Percentiles rank a stretch among this genome's conserved stretches.
phyloP scores from a whole-genome alignment of 2,329 filamentous ascomycete species.

The Colletotrichum tanaceti region DNA sequence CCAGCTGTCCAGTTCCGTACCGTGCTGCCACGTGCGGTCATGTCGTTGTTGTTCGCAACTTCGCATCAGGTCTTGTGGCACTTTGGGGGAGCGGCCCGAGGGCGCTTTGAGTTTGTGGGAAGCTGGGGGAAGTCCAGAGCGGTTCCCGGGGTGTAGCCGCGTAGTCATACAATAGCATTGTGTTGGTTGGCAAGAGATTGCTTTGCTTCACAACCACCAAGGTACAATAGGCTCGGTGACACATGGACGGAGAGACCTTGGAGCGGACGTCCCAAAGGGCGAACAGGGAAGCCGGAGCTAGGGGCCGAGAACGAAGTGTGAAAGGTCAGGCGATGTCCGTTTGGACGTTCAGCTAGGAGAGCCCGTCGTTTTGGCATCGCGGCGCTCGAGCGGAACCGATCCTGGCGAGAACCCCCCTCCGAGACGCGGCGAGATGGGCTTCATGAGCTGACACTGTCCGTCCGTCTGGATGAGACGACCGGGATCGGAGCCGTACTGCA shows the following conservation, averaged over 20 bases:
- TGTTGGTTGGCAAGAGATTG: not conserved
- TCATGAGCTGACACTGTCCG: not conserved
- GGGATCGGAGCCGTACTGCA: not conserved
- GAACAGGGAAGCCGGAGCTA: not conserved
- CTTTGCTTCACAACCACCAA: not conserved
- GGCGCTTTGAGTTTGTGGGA: not conserved
- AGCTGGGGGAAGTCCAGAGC: constrained; percentile 16
- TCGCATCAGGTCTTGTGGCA: not conserved
- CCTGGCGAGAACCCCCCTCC: constrained; percentile 9
- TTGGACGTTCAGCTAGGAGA: constrained; percentile 8
- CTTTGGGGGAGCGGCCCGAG: not conserved
- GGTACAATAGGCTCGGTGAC: not conserved
- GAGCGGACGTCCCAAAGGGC: constrained; percentile 22
- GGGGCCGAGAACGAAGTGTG: not conserved
- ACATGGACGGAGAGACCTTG: not conserved
- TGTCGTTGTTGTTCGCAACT: no score
- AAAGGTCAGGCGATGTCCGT: constrained; percentile 22
- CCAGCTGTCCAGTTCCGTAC: not conserved
- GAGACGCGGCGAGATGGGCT: not conserved
- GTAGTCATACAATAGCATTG: constrained; percentile 4
- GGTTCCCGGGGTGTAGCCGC: no score
- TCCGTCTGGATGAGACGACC: not conserved
- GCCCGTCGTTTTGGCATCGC: constrained; percentile 9
- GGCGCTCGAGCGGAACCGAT: constrained; percentile 5
- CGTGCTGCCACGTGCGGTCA: constrained; percentile 19